A percentile compares a stretch with the other conserved stretches of the same genome.
phyloP scores from a whole-genome alignment of 441 rosid species.

The Geranium incanum region DNA sequence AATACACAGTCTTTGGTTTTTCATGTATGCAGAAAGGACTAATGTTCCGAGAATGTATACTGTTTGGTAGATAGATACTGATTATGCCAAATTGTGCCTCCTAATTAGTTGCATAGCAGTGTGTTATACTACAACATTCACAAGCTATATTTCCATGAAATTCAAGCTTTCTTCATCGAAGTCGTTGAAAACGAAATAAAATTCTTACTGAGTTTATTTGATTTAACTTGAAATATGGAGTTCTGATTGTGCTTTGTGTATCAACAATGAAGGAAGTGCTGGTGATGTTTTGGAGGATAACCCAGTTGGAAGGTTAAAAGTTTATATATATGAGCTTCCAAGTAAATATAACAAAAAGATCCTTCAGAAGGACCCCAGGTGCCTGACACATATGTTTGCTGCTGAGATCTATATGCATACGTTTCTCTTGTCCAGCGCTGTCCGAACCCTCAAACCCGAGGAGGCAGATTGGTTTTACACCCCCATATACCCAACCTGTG shows the following conservation, averaged over 20 bases:
- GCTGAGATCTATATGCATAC: conserved; percentile 74
- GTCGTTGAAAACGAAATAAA: not conserved
- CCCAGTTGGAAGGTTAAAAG: conserved; percentile 68
- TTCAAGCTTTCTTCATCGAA: not conserved
- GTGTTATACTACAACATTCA: too few relatives aligned
- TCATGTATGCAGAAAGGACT: too few relatives aligned
- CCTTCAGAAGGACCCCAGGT: conserved; percentile 59
- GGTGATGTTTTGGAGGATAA: conserved; percentile 74
- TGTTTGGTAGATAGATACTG: not conserved
- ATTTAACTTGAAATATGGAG: not conserved
- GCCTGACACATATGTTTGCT: conserved; percentile 69
- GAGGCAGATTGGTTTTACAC: conserved; percentile 82
- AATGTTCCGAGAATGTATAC: not conserved
- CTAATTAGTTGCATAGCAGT: not conserved
- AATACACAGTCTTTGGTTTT: too few relatives aligned
- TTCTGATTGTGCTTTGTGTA: not conserved
- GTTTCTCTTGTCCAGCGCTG: conserved; percentile 62
- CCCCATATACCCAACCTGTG: conserved; percentile 68
- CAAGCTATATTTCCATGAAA: not conserved
- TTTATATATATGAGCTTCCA: conserved; percentile 67
- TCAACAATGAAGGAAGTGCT: conserved; percentile 48
- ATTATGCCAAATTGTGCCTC: not conserved
- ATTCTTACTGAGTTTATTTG: not conserved
- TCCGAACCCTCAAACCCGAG: conserved; percentile 65
- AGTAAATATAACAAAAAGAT: conserved; percentile 72